Conservation (phyloP, 352 stramenopile genomes). For the Phytophthora gonapodyides region DNA sequence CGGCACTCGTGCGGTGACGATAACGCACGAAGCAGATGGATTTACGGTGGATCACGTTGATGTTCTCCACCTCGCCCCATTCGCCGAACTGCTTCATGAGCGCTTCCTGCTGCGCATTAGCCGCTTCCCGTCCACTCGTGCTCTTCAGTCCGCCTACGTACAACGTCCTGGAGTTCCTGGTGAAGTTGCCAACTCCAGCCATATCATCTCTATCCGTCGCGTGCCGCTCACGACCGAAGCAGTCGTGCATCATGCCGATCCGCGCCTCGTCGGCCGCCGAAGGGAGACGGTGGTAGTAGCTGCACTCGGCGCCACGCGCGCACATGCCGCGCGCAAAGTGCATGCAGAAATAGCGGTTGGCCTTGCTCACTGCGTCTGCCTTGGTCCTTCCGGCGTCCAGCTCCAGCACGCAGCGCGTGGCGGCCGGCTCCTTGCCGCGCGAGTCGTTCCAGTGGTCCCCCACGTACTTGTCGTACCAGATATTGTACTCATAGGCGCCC, state of each 20-base stretch:
- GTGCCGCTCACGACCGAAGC: constrained; percentile 92
- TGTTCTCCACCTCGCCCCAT: constrained; percentile 93
- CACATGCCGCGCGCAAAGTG: constrained; percentile 94
- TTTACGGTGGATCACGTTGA: constrained; percentile 94
- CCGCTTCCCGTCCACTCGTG: constrained; percentile 45
- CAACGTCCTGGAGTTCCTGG: constrained; percentile 89
- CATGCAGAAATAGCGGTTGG: constrained; percentile 91
- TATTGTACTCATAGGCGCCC: constrained; percentile 95
- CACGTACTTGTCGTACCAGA: constrained; percentile 95
- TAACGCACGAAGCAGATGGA: constrained; percentile 92
- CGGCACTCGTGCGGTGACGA: constrained; percentile 74
- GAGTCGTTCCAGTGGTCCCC: constrained; percentile 91
- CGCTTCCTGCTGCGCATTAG: constrained; percentile 61
- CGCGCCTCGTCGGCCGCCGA: constrained; percentile 72
- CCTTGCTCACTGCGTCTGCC: constrained; percentile 85
- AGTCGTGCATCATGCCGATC: constrained; percentile 92
- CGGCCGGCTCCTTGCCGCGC: constrained; percentile 83
- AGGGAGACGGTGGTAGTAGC: constrained; percentile 91
- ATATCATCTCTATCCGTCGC: constrained; percentile 93
- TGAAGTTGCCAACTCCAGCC: constrained; percentile 92
- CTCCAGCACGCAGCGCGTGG: constrained; percentile 86
- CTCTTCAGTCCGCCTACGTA: constrained; percentile 90
- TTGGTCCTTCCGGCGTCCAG: constrained; percentile 91
- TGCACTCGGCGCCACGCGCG: constrained; percentile 87
- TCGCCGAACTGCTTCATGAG: constrained; percentile 91